These are phyloP conservation scores for Prunus fruticosa DNA, from an alignment of 306 rosid genomes.

Conservation along the genomic window DNA sequence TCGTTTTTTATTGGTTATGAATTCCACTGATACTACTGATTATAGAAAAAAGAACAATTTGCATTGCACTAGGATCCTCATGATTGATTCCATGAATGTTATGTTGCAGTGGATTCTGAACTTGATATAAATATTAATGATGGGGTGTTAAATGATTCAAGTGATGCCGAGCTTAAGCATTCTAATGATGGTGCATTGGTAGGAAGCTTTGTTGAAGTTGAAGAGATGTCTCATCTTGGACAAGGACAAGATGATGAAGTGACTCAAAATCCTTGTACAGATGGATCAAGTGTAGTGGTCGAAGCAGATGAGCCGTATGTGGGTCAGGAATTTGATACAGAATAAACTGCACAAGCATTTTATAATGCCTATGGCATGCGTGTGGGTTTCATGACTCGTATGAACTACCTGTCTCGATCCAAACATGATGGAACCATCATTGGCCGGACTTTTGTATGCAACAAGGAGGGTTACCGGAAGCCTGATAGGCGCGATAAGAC, in stretches of 20 bases:
- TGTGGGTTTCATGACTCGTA: constrained; percentile 32
- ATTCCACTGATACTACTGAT: background rate
- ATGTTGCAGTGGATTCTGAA: constrained; percentile 29
- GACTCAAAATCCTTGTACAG: constrained; percentile 8
- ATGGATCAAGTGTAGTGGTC: background rate
- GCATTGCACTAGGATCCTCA: background rate
- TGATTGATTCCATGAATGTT: background rate
- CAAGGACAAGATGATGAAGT: constrained; percentile 4
- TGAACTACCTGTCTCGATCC: constrained; percentile 32
- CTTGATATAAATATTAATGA: constrained; percentile 8
- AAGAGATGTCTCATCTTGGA: constrained; percentile 6
- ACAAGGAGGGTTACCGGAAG: constrained; percentile 41
- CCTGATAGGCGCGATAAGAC: constrained; percentile 32
- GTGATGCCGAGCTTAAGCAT: constrained; percentile 8
- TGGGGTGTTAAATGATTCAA: constrained; percentile 12
- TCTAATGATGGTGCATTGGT: background rate
- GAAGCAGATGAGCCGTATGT: constrained; percentile 30
- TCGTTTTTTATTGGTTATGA: background rate
- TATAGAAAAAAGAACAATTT: background rate
- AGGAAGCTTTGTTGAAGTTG: constrained; percentile 12
- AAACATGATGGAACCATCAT: constrained; percentile 29
- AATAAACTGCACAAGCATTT: constrained; percentile 31
- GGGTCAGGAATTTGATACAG: constrained; percentile 38
- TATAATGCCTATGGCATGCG: constrained; percentile 28
- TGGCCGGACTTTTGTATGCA: constrained; percentile 36